Conservation (phyloP, 2,329 filamentous ascomycete genomes). For the Mycocentrospora acerina region DNA sequence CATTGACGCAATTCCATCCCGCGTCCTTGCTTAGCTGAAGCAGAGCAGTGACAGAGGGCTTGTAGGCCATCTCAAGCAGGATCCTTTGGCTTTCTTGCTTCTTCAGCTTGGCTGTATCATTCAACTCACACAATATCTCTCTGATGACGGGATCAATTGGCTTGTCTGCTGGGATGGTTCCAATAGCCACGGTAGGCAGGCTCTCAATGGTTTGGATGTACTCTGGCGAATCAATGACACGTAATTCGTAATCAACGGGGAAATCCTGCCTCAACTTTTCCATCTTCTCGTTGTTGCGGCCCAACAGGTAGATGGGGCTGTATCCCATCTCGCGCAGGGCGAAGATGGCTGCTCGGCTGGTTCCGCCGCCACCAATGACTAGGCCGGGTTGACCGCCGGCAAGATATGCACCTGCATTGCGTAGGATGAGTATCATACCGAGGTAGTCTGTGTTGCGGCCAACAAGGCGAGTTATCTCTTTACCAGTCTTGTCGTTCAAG, state of each 20-base stretch:
- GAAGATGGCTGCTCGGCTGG: constrained; percentile 86
- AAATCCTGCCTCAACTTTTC: constrained; percentile 69
- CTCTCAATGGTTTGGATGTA: constrained; percentile 49
- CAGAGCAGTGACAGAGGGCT: constrained; percentile 76
- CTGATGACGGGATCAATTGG: constrained; percentile 74
- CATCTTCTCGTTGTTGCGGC: constrained; percentile 71
- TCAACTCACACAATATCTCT: constrained; percentile 61
- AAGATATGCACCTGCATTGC: constrained; percentile 58
- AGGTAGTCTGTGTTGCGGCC: constrained; percentile 97
- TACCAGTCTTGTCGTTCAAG: constrained; percentile 42
- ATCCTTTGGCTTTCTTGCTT: constrained; percentile 47
- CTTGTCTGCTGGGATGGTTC: constrained; percentile 85
- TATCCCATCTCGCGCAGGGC: constrained; percentile 82
- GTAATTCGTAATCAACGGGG: constrained; percentile 69
- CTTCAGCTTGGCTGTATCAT: constrained; percentile 40
- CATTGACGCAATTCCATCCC: constrained; percentile 82
- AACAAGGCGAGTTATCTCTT: constrained; percentile 57
- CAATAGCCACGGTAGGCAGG: constrained; percentile 72
- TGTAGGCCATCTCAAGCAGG: constrained; percentile 95
- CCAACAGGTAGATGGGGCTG: constrained; percentile 82
- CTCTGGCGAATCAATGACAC: constrained; percentile 52
- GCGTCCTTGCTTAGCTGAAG: constrained; percentile 79
- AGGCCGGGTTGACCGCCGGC: constrained; percentile 60
- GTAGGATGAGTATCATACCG: constrained; percentile 82
- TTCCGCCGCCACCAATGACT: constrained; percentile 89